Conservation (phyloP, 2,329 filamentous ascomycete genomes). For the Claviceps arundinis region DNA sequence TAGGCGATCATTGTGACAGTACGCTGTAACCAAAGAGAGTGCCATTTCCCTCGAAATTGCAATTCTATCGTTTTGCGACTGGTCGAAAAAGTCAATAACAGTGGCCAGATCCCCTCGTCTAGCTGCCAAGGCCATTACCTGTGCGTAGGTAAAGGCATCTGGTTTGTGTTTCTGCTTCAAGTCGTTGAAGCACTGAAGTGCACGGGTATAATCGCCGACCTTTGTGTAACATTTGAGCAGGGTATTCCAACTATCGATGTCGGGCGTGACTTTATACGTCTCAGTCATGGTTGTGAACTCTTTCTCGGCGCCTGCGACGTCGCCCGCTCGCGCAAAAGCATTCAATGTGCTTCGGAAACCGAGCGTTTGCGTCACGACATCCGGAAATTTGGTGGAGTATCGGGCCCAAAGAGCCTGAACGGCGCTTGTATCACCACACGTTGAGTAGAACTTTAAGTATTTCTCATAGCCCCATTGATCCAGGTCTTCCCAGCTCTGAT, state of each 20-base stretch:
- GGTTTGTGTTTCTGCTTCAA: conserved; percentile 40
- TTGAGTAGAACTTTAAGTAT: conserved; percentile 35
- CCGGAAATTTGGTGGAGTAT: conserved; percentile 24
- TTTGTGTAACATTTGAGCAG: conserved; percentile 59
- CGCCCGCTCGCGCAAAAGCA: conserved; percentile 56
- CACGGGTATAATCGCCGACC: conserved; percentile 52
- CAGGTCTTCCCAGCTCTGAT: conserved; percentile 24
- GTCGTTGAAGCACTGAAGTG: conserved; percentile 48
- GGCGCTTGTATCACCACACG: conserved; percentile 30
- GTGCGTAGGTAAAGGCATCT: conserved; percentile 53
- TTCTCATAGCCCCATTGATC: conserved; percentile 33
- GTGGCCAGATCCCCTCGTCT: conserved; percentile 59
- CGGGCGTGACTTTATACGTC: conserved; percentile 43
- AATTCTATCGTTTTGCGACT: conserved; percentile 42
- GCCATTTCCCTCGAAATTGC: conserved; percentile 43
- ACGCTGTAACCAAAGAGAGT: conserved; percentile 52
- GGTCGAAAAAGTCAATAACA: conserved; percentile 50
- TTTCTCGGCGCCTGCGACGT: conserved; percentile 43
- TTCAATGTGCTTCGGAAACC: conserved; percentile 50
- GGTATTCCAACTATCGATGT: conserved; percentile 58
- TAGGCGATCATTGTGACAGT: conserved; percentile 32
- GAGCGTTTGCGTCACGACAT: conserved; percentile 19
- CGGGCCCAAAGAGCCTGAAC: conserved; percentile 33
- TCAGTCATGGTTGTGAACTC: conserved; percentile 49
- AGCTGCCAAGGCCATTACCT: conserved; percentile 60